Base-by-base conservation (phyloP, 176 grass and related monocot genomes). In the Chrysopogon serrulatus region DNA sequence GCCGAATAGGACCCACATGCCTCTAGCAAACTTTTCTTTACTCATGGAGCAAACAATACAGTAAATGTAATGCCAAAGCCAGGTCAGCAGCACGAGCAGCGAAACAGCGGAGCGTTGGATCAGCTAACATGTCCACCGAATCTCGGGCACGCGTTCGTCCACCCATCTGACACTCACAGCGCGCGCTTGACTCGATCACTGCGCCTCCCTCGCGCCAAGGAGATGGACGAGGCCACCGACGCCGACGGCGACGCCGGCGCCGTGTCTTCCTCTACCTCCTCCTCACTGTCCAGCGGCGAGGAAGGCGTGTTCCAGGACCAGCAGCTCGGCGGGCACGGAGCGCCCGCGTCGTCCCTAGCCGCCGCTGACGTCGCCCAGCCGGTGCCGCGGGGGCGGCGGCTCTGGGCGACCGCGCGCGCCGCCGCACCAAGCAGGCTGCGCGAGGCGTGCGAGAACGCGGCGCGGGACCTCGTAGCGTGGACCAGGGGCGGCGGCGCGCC, bases 401-500 rank as follows among this genome's bases (percentile, higher is more conserved):
- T 87, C 71, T 66, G 79, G 24, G 24, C 23, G 9, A 74, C 86
- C 44, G 34, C 77, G 30, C 10, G 73, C 21, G 86, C 87, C 85
- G n/a, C 10, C 13, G 83, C 81, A 3, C 90, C 81, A n/a, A 65
- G n/a, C n/a, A n/a, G 80, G 37, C 91, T 93, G 53, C 79, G 83
- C n/a, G 56, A 68, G 24, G 85, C 76, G 48, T 87, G 67, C 27
- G 74, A 62, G 37, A 74, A 68, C 53, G 71, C 91, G 11, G 89
- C 87, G 19, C 5, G 73, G 10, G 80, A 88, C 74, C 87, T 98
- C 80, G 45, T 68, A 8, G 76, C 73, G 6, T 95, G 96, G 89
- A 95, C 91, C 21, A 79, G 85, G 59, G 76, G 56, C 9, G 93
- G 91, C n/a, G 73, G 89, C 85, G 33, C 80, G 44, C 44, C 82